Evolutionary conservation across 2,329 filamentous ascomycete species (phyloP), one percentile per base, ranked within the genome.

Genomic region (Metarhizium robertsii): DNA sequence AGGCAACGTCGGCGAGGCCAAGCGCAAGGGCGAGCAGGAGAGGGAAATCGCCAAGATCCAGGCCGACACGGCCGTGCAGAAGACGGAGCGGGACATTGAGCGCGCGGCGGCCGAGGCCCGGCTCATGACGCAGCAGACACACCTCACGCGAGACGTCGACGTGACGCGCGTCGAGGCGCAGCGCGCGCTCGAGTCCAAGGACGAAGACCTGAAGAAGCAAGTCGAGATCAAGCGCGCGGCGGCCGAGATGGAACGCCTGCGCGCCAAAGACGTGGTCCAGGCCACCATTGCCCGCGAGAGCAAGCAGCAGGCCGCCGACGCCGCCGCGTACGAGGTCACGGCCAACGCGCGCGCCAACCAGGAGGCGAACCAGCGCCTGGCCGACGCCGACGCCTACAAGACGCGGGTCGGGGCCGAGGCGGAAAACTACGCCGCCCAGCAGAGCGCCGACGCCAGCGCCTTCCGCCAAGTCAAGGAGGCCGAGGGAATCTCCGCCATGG

Each of bases 31-130:
- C 60, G 80, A 88, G 64, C 87, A 91, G 59, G 90, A 94, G 67
- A 88, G 91, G 54, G 87, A 92, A 65, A 88, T 95, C 46, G 88
- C 89, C 62, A 92, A 91, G 75, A 95, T 95, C 72, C 83, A 92
- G 69, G 89, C 90, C 61, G 85, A 90, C 63, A 95, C 90, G 1
- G 88, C 89, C 1, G 88, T 94, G 1, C 80, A 89, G 58, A 90
- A 92, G 74, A 94, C 90, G 0, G 85, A 92, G 67, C 85, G 89
- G 52, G 90, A 92, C 66, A 85, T 87, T 49, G 88, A 94, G 72
- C 89, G 90, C 59, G 87, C 88, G 2, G 73, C 80, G 50, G 90
- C 90, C 47, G 89, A 94, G 66, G 87, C 89, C 11, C 84, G 84
- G 54, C 80, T 95, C 53, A 81, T 84, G 42, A 89, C 86, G 18